Percentiles rank a stretch among this genome's conserved stretches.
Evolutionary conservation across 805 yeast species (phyloP).

Genomic region (Pichia californica): DNA sequence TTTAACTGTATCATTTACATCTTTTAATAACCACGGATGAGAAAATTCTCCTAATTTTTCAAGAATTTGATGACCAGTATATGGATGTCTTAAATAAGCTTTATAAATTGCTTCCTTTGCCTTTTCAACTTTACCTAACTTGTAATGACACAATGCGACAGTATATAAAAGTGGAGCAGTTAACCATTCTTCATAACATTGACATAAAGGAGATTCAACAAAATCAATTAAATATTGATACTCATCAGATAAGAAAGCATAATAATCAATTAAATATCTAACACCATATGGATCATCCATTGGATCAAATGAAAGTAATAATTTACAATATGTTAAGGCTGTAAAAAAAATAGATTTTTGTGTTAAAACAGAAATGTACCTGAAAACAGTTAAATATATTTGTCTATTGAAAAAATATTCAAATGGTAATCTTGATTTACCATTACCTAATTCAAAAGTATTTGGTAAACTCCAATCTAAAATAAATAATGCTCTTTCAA

Average conservation of each 20-base stretch:
- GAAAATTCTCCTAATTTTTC: conserved; percentile 39
- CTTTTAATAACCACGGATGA: conserved; percentile 22
- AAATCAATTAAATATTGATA: conserved; percentile 55
- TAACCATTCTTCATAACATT: conserved; percentile 57
- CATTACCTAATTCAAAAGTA: conserved; percentile 50
- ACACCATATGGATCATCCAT: conserved; percentile 81
- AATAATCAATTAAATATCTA: conserved; percentile 74
- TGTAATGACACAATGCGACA: conserved; percentile 53
- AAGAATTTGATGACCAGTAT: conserved; percentile 45
- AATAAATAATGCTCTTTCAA: conserved; percentile 72
- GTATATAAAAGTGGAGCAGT: conserved; percentile 71
- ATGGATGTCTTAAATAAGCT: conserved; percentile 55
- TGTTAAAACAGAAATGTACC: conserved; percentile 62
- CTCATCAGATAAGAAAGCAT: conserved; percentile 61
- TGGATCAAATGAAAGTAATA: conserved; percentile 61
- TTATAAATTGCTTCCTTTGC: conserved; percentile 43
- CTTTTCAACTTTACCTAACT: conserved; percentile 28
- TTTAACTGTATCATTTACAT: conserved; percentile 28
- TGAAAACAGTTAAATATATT: conserved; percentile 65
- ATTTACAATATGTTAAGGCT: conserved; percentile 69
- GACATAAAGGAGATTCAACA: conserved; percentile 47
- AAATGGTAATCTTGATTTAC: conserved; percentile 65
- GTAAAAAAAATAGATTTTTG: conserved; percentile 74
- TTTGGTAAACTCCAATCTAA: conserved; percentile 69
- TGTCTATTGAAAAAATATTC: conserved; percentile 71